Evolutionary conservation across 2,329 filamentous ascomycete species (phyloP), one percentile per base, ranked within the genome.

Genomic region (Dryadomyces quercus-mongolicae): DNA sequence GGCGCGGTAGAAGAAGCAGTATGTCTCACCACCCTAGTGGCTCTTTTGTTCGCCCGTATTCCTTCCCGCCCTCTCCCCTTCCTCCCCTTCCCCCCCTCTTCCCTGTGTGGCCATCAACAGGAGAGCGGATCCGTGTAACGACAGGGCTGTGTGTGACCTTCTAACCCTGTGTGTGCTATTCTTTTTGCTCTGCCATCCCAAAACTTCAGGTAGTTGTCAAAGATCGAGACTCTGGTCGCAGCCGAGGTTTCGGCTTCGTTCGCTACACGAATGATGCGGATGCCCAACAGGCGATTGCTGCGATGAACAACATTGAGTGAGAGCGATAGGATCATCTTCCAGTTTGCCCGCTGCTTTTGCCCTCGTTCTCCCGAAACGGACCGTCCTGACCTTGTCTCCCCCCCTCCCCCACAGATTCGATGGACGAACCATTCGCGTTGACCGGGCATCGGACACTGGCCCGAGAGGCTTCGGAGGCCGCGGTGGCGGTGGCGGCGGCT

Each of bases 221-320:
- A 75, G 92, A 98, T 71, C 88, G 91, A 65, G 92, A 97, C 68
- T 96, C 92, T 65, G 88, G 89, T 64, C 89, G 92, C 70, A 96
- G 91, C 77, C 88, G 93, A 70, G 93, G 93, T 57, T 98, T 97
- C 69, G 93, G 93, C 49, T 97, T 97, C 70, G 92, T 98, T 60
- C 87, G 91, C 63, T 98, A 92, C 72, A 73, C 81, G 52, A 81
- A 82, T 60, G 88, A 91, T 60, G 71, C 75, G 48, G 86, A 91
- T 69, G 88, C 88, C 58, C 82, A 90, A 65, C 77, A 78, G 61
- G 88, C 88, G 46, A 92, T 92, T 68, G 70, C 75, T 48, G 74
- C 75, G 60, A 91, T 93, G 88, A 92, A 93, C 76, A 90, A 91
- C 67, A 75, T 88, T 63, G 90, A 96, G 92, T 96, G 78, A 71